Base-by-base conservation (phyloP, 148 eudicot genomes). In the Amaranthus cruentus region DNA sequence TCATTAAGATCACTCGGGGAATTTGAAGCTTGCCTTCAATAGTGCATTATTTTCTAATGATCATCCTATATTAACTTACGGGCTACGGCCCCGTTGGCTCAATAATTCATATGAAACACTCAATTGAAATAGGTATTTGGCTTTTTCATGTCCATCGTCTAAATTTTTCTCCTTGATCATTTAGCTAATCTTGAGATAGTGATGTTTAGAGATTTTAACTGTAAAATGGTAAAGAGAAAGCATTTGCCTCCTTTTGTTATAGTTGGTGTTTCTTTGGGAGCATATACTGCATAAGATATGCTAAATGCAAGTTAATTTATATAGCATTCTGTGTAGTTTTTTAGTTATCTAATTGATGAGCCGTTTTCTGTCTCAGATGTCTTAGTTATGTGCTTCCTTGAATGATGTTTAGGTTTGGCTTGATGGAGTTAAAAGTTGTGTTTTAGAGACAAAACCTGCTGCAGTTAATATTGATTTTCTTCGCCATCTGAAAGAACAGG, bases 401-500 rank as follows among this genome's bases (percentile, higher is more conserved):
- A 58, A 52, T 9, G 8, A 52, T 73, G 75, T 55, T 51, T 68
- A 96, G 99, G 81, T 69, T 15, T 96, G 96, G 96, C 68, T 78
- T 69, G 85, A 81, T n/a, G 83, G 75, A 62, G 90, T 83, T 38
- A 84, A 85, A 77, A 84, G 81, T 70, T 92, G 97, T 80, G 64
- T 82, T 58, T 62, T 72, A 61, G 92, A 88, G 84, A 88, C 78
- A 70, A 59, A 78, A 66, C 83, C 92, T 82, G 87, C 87, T 76
- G 68, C 87, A 44, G 74, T 96, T 62, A 91, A 90, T 75, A 74
- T 84, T 64, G 85, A 84, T 77, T 56, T 77, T 58, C 88, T 96
- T 72, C 80, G 79, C 76, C 82, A 84, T 60, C 77, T 96, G 82
- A 86, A 90, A 75, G 53, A 81, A 14, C 88, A 96, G 97, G 99